Evolutionary conservation across 2,329 filamentous ascomycete species (phyloP).

Genomic region (Thyridium curvatum): DNA sequence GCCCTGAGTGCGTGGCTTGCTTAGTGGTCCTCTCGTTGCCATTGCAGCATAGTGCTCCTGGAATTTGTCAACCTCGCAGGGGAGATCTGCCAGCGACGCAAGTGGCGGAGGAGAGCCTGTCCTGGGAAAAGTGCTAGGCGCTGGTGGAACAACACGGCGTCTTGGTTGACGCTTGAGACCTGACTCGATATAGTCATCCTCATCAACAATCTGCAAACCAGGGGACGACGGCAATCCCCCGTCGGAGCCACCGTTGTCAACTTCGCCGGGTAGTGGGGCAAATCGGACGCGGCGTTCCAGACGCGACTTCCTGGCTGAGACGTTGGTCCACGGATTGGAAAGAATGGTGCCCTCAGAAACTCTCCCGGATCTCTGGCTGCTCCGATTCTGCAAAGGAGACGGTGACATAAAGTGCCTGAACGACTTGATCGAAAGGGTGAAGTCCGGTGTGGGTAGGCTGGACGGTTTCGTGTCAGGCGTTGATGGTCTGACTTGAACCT

Average conservation of each 20-base stretch:
- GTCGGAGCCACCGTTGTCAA: too few species aligned
- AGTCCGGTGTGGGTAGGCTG: conserved; percentile 34
- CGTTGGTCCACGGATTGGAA: conserved; percentile 9
- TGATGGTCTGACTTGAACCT: conserved; percentile 12
- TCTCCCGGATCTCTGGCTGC: too few species aligned
- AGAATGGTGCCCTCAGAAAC: background rate
- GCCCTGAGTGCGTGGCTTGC: background rate
- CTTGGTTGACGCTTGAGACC: background rate
- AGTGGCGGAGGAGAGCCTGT: conserved; percentile 38
- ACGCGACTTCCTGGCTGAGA: conserved; percentile 2
- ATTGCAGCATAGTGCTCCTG: conserved; percentile 13
- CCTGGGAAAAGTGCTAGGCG: conserved; percentile 4
- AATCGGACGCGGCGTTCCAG: conserved; percentile 25
- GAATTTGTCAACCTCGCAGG: conserved; percentile 30
- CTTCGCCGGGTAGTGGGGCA: conserved; percentile 17
- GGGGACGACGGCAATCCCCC: too few species aligned
- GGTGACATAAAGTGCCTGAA: conserved; percentile 47
- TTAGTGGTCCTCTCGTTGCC: conserved; percentile 2
- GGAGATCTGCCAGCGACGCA: conserved; percentile 23
- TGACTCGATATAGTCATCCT: conserved; percentile 7
- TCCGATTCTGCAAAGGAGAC: conserved; percentile 23
- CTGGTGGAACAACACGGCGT: too few species aligned
- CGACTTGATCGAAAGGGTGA: conserved; percentile 41
- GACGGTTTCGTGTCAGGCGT: conserved; percentile 17
- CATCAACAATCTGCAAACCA: conserved; percentile 8